Conservation (phyloP, 331 rosid species). For the Stylosanthes scabra region DNA sequence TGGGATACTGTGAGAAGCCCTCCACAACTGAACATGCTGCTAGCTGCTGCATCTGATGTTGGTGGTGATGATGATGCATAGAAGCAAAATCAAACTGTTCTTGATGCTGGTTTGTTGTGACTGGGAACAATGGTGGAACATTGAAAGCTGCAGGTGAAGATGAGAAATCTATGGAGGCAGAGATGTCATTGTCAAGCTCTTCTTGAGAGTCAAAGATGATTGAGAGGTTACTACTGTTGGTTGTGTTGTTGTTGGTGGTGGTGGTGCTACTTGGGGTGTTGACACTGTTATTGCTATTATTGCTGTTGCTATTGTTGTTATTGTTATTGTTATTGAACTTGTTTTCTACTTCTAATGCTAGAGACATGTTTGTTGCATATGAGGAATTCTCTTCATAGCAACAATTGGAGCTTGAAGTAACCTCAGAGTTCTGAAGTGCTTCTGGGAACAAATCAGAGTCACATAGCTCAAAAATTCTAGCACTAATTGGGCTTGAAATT, state of each 20-base stretch:
- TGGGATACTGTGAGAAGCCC: conserved; percentile 64
- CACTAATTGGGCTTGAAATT: conserved; percentile 78
- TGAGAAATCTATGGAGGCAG: conserved; percentile 85
- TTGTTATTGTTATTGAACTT: conserved; percentile 53
- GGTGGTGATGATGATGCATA: conserved; percentile 53
- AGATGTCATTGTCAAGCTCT: conserved; percentile 81
- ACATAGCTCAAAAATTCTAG: conserved; percentile 68
- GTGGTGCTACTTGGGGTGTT: conserved; percentile 45
- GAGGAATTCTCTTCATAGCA: conserved; percentile 82
- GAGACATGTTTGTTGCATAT: conserved; percentile 52
- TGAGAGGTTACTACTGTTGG: conserved; percentile 57
- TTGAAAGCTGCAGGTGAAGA: conserved; percentile 63
- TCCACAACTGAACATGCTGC: conserved; percentile 63
- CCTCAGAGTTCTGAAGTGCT: conserved; percentile 76
- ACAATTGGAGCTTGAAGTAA: conserved; percentile 78
- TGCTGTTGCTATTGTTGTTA: conserved; percentile 16
- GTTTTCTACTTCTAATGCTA: conserved; percentile 56
- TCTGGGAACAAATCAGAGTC: conserved; percentile 77
- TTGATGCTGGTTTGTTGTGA: conserved; percentile 36
- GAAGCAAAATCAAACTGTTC: conserved; percentile 67
- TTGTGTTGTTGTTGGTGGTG: conserved; percentile 35
- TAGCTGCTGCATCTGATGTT: conserved; percentile 35
- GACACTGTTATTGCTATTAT: conserved; percentile 47
- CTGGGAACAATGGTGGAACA: conserved; percentile 46
- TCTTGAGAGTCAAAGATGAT: conserved; percentile 75